A percentile compares a stretch with the other conserved stretches of the same genome.
Conservation (phyloP, 345 rosid species). For the Odontarrhena argentea region DNA sequence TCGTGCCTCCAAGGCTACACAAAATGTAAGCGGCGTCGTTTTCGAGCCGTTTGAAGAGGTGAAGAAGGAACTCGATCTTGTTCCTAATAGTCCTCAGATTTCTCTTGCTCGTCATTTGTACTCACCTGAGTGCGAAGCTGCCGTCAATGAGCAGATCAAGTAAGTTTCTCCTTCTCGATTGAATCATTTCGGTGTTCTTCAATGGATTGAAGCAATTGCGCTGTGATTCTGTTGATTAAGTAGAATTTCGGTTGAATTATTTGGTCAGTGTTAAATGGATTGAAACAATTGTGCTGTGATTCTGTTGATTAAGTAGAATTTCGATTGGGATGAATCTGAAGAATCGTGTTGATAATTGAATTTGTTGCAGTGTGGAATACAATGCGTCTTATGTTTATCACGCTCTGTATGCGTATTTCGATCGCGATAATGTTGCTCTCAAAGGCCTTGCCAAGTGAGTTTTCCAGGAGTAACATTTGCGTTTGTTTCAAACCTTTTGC, state of each 20-base stretch:
- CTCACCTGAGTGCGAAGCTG: conserved; percentile 62
- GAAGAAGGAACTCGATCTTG: conserved; percentile 62
- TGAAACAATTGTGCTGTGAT: neutral
- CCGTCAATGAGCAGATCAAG: conserved; percentile 86
- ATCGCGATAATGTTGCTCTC: conserved; percentile 75
- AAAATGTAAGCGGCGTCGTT: conserved; percentile 39
- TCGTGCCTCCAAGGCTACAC: conserved; percentile 34
- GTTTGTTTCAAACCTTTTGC: conserved; percentile 3
- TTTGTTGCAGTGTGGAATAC: conserved; percentile 68
- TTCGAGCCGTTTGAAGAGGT: conserved; percentile 77
- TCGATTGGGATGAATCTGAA: neutral
- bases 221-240: neutral
- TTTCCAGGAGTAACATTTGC: neutral
- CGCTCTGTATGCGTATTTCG: conserved; percentile 77
- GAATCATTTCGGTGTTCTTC: neutral
- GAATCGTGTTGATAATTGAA: no score
- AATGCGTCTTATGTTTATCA: conserved; percentile 78
- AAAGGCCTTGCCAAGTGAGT: conserved; percentile 76
- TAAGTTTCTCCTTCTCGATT: conserved; percentile 23
- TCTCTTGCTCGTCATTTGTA: conserved; percentile 73
- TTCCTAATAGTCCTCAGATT: conserved; percentile 49
- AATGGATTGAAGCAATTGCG: neutral
- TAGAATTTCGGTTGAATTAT: neutral
- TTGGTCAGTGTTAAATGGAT: neutral
- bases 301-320: neutral